Evolutionary conservation across 1,284 basidiomycete species (phyloP).

Genomic region (Trametes sp.): DNA sequence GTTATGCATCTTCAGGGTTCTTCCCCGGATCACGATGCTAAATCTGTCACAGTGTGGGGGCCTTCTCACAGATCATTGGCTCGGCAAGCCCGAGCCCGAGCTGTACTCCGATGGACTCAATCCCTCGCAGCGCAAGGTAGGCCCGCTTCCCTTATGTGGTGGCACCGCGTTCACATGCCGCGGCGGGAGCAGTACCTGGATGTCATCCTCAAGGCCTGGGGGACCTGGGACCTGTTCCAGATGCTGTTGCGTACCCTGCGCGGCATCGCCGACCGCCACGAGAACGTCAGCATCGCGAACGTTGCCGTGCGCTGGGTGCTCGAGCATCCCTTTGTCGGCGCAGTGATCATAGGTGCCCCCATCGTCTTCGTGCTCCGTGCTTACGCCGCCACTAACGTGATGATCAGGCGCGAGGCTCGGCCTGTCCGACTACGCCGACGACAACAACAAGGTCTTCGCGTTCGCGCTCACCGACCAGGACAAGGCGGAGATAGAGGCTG

Average conservation of each 20-base stretch:
- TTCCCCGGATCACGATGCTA: slow-evolving; percentile 11
- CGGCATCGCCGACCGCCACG: slow-evolving; percentile 66
- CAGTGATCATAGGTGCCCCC: slow-evolving; percentile 72
- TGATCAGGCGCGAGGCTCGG: slow-evolving; percentile 70
- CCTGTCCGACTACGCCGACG: slow-evolving; percentile 70
- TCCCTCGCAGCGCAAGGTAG: slow-evolving; percentile 79
- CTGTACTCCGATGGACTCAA: slow-evolving; percentile 65
- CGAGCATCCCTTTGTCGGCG: slow-evolving; percentile 76
- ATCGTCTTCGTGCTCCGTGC: background rate
- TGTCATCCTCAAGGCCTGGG: slow-evolving; percentile 78
- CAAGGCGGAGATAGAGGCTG: slow-evolving; percentile 61
- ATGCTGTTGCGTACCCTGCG: slow-evolving; percentile 62
- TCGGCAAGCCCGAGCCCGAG: slow-evolving; percentile 71
- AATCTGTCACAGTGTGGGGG: slow-evolving; percentile 72
- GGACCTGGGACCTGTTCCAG: slow-evolving; percentile 77
- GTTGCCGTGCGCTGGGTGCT: slow-evolving; percentile 80
- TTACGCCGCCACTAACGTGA: slow-evolving; percentile 11
- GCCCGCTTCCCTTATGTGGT: slow-evolving; percentile 23
- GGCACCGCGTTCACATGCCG: slow-evolving; percentile 9
- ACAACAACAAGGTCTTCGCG: slow-evolving; percentile 67
- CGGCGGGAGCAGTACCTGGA: slow-evolving; percentile 68
- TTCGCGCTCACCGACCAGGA: slow-evolving; percentile 64
- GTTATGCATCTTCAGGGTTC: background rate
- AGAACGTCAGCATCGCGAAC: slow-evolving; percentile 72
- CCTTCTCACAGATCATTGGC: slow-evolving; percentile 78